Evolutionary conservation across 2,329 filamentous ascomycete genomes (phyloP).

Genomic region (Alternaria metachromatica): DNA sequence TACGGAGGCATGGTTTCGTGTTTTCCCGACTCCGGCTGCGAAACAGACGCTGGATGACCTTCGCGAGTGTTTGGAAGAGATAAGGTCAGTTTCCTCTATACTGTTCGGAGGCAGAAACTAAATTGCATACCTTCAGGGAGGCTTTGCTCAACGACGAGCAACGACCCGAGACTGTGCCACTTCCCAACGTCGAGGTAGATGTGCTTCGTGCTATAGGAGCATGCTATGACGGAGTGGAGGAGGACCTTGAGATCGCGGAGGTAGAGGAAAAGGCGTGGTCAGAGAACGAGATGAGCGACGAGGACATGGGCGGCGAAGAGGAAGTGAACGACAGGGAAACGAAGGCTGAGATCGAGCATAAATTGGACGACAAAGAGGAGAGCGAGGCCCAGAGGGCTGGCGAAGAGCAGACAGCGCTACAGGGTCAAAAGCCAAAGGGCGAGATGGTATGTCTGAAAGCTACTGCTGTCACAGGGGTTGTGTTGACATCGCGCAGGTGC

Average conservation of each 20-base stretch:
- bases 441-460: not conserved
- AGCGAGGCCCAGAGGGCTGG: not conserved
- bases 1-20: not conserved
- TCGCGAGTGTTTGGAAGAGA: not conserved
- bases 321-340: not conserved
- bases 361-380: not conserved
- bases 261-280: not conserved
- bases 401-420: not conserved
- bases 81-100: too few species aligned
- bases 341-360: not conserved
- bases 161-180: not conserved
- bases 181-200: not conserved
- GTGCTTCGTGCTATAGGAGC: not conserved
- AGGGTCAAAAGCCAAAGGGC: not conserved
- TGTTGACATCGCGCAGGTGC: not conserved
- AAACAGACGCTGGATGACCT: not conserved
- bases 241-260: not conserved
- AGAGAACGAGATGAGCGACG: not conserved
- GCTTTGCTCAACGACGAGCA: fast-evolving
- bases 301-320: not conserved
- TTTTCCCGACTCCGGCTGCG: too few species aligned
- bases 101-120: too few species aligned
- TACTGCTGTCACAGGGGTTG: not conserved
- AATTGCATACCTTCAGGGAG: not conserved
- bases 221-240: not conserved